Base-by-base conservation (phyloP, 148 eudicot species). In the Arctostaphylos glauca region DNA sequence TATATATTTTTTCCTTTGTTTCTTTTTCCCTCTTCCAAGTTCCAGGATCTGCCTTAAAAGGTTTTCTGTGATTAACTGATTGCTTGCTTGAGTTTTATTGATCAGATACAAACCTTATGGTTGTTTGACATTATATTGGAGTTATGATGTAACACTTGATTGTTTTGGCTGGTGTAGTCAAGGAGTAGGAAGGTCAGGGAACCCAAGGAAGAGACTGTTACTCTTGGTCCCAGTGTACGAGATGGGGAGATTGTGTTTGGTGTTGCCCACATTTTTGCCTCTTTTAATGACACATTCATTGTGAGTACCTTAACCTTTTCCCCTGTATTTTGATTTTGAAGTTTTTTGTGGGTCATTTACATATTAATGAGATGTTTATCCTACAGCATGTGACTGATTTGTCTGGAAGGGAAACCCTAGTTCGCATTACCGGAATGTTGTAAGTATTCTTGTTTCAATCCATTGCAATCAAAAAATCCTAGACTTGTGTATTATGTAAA, bases 241-340 rank as follows among this genome's bases (percentile, higher is more conserved):
- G 38, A 31, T 31, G 38, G 38, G 38, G 38, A 31, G 38, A 31
- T 31, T 31, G 38, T 31, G 38, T 31, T 31, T 31, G 38, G 38
- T 31, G 38, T 31, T 31, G 38, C 38, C 38, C 38, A 31, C 88
- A 90, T 94, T 58, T 94, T 92, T 67, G 98, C 98, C 6, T 94
- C 98, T 8, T 94, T 94, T 84, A 94, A 94, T 78, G 98, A 94
- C 76, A 94, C 98, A 23, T 92, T 94, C 85, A 92, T 94, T 52
- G 98, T 94, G 77, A 87, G 94, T 88, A 14, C 3, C 31, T 3
- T 31, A 31, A 31, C 38, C 38, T 31, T 31, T 31, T 31, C 38
- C 38, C 38, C 38, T 31, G 0, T 31, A 1, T 31, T 31, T 31
- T 31, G 38, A 31, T 31, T 31, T 31, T 31, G 38, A 31, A 31